A percentile compares a stretch with the other conserved stretches of the same genome.
phyloP scores from a whole-genome alignment of 2,329 filamentous ascomycete genomes.

The Sporothrix globosa region DNA sequence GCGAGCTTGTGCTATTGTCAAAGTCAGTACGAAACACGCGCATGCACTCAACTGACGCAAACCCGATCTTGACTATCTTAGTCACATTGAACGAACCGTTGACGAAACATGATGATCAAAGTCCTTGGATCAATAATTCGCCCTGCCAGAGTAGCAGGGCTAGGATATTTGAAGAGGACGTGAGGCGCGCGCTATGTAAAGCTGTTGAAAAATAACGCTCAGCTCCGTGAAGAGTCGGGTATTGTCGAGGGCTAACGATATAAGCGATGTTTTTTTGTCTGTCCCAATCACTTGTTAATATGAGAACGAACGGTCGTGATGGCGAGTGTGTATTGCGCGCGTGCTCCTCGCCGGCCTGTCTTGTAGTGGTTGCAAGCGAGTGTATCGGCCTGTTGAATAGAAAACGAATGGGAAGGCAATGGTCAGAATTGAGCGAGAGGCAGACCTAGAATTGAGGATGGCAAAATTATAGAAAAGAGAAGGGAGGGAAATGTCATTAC shows the following conservation, averaged over 20 bases:
- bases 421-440: conserved; percentile 37
- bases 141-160: conserved; percentile 30
- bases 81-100: conserved; percentile 40
- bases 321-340: neutral
- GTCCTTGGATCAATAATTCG: neutral
- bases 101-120: conserved; percentile 42
- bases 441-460: conserved; percentile 26
- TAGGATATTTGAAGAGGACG: neutral
- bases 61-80: neutral
- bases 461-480: conserved; percentile 1
- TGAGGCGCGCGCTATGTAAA: neutral
- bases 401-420: conserved; percentile 9
- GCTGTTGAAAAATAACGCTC: conserved; percentile 16
- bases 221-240: conserved; percentile 16
- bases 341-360: neutral
- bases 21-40: conserved; percentile 20
- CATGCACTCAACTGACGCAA: neutral
- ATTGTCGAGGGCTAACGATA: neutral
- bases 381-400: neutral
- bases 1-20: conserved; percentile 66
- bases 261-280: conserved; percentile 5
- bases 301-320: conserved; percentile 29
- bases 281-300: conserved; percentile 24
- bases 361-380: neutral
- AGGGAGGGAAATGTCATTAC: neutral